These are phyloP conservation scores for Sporopachydermia quercuum DNA, from an alignment of 805 yeast genomes.

Conservation along the genomic window DNA sequence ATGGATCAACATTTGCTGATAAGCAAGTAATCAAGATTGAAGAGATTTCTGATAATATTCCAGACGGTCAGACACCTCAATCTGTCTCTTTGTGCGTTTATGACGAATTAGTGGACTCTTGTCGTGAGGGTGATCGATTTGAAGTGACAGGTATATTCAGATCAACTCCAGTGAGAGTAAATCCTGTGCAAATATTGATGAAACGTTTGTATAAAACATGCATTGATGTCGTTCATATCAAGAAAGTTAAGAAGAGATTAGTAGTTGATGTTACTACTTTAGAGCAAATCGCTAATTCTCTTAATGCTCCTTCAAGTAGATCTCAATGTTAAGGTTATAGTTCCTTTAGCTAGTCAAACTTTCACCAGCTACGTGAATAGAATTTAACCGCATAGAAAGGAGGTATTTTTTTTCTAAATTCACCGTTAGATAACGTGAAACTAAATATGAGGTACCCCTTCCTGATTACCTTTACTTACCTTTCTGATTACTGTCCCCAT, in stretches of 20 bases:
- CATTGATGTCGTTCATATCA: slow-evolving; percentile 85
- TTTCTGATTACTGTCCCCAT: too few relatives aligned
- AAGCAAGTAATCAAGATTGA: slow-evolving; percentile 89
- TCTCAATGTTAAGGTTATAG: too few relatives aligned
- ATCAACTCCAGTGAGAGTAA: slow-evolving; percentile 81
- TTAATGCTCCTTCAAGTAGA: too few relatives aligned
- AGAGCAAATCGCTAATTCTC: slow-evolving; percentile 11
- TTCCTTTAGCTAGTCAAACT: too few relatives aligned
- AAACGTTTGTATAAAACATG: slow-evolving; percentile 83
- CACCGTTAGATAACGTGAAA: too few relatives aligned
- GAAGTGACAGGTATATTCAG: slow-evolving; percentile 94
- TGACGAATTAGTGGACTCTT: slow-evolving; percentile 88
- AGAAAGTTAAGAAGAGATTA: slow-evolving; percentile 64
- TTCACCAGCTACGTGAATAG: too few relatives aligned
- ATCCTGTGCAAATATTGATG: slow-evolving; percentile 69
- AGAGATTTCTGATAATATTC: slow-evolving; percentile 91
- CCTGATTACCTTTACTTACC: too few relatives aligned
- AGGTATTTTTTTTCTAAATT: too few relatives aligned
- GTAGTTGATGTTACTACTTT: slow-evolving; percentile 67
- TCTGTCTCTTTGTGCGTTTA: slow-evolving; percentile 86
- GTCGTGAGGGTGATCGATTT: slow-evolving; percentile 92
- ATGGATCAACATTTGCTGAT: slow-evolving; percentile 85
- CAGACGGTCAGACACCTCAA: slow-evolving; percentile 98
- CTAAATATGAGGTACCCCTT: too few relatives aligned
- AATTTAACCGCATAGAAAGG: too few relatives aligned